Base-by-base conservation (phyloP, 495 filamentous ascomycete genomes). In the Neurospora sp. region DNA sequence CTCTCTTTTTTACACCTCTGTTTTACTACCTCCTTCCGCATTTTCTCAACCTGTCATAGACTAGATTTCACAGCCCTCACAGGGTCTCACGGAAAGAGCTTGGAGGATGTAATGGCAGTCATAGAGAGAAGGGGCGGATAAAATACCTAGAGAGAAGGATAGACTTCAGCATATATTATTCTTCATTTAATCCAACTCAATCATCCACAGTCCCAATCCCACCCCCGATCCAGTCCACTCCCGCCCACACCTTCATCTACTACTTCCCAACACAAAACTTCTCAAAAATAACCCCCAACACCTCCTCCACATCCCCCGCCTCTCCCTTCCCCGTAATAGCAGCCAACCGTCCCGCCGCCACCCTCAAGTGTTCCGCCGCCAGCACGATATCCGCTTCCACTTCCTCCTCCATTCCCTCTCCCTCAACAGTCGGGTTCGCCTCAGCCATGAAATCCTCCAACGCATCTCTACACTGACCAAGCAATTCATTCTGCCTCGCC, bases 251-350 rank as follows among this genome's bases (percentile, higher is more conserved):
- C 23, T 27, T 27, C 27, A n/a, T n/a, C n/a, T n/a, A 27, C 27
- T 72, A 81, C 74, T 81, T 81, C 20, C 79, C 79, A 39, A 81
- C 79, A 70, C 79, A 81, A 69, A 81, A 81, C 92, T 97, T 98
- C 81, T 99, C 95, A 83, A 99, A 98, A 2, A 99, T 94, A 46
- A 98, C 95, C 2, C 96, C 96, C 73, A 99, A 82, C 3, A 98
- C 94, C 78, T 98, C 96, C 81, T 99, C 95, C 39, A 99, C 93
- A 86, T 99, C 96, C 2, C 93, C 94, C 54, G 87, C 88, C 73
- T 93, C 92, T 3, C 94, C 96, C 72, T 89, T 89, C 2, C 96
- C 96, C 5, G 94, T 98, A 74, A 98, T 97, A 75, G 90, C 89
- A 3, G 93, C 91, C 12, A 99, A 84, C 71, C 88, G 88, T 40